Evolutionary conservation across 2,329 filamentous ascomycete genomes (phyloP).

Genomic region (Calonectria naviculata): DNA sequence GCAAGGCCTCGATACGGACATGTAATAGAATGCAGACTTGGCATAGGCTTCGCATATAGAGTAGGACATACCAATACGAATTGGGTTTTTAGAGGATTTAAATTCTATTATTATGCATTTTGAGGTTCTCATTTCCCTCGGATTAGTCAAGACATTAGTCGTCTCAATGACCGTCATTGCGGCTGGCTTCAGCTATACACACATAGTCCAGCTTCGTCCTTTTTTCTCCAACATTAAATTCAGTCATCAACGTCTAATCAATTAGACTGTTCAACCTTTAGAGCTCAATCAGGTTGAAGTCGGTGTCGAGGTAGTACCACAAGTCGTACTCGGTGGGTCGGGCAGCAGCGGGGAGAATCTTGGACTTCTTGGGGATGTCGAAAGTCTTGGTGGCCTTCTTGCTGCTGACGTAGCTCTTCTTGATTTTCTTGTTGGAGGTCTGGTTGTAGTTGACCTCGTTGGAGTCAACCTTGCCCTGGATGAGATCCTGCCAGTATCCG

Average conservation of each 20-base stretch:
- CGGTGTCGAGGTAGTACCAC: slow-evolving; percentile 51
- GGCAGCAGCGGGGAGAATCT: slow-evolving; percentile 42
- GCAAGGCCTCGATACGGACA: neutral
- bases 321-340: slow-evolving; percentile 46
- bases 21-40: neutral
- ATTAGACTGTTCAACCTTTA: slow-evolving; percentile 15
- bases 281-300: slow-evolving; percentile 45
- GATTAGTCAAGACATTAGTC: neutral
- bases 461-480: slow-evolving; percentile 49
- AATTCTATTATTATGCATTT: neutral
- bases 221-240: neutral
- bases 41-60: neutral
- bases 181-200: neutral
- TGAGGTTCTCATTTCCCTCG: neutral
- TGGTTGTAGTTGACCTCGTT: slow-evolving; percentile 55
- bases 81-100: neutral
- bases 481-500: slow-evolving; percentile 51
- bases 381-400: slow-evolving; percentile 46
- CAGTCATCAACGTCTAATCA: neutral
- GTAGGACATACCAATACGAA: neutral
- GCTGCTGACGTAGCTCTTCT: slow-evolving; percentile 47
- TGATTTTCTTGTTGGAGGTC: slow-evolving; percentile 45
- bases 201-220: neutral
- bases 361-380: slow-evolving; percentile 43
- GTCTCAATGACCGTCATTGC: neutral